Percentiles rank a stretch among this genome's conserved stretches.
Conservation (phyloP, 306 rosid genomes). For the Acacia acuminata region DNA sequence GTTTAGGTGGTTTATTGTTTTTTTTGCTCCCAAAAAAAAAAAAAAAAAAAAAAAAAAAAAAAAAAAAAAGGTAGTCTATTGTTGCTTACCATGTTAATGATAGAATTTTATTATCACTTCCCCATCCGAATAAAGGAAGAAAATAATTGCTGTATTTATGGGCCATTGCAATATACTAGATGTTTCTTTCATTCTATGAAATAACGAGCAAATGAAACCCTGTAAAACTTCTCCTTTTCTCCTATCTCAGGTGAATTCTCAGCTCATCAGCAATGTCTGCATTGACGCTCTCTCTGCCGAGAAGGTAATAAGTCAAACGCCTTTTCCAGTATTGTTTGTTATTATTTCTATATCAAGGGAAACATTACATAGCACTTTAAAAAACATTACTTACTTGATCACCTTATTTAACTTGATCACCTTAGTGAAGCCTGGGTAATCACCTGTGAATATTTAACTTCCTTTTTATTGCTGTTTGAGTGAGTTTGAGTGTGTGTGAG, state of each 20-base stretch:
- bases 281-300: slow-evolving; percentile 72
- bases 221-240: slow-evolving; percentile 11
- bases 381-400: no score
- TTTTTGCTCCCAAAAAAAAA: no score
- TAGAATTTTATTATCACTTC: neutral
- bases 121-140: neutral
- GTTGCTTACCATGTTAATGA: neutral
- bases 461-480: neutral
- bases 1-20: neutral
- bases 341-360: neutral
- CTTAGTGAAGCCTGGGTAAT: neutral
- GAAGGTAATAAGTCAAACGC: slow-evolving; percentile 56
- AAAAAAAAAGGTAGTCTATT: neutral
- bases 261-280: slow-evolving; percentile 87
- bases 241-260: slow-evolving; percentile 89
- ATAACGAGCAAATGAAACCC: slow-evolving; percentile 20
- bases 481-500: neutral
- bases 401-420: neutral
- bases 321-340: neutral
- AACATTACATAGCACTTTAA: neutral
- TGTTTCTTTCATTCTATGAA: slow-evolving; percentile 25
- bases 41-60: neutral
- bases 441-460: neutral
- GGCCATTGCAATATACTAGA: slow-evolving; percentile 2
- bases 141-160: neutral